Evolutionary conservation across 148 eudicot genomes (phyloP).

Genomic region (Beta vulgaris): DNA sequence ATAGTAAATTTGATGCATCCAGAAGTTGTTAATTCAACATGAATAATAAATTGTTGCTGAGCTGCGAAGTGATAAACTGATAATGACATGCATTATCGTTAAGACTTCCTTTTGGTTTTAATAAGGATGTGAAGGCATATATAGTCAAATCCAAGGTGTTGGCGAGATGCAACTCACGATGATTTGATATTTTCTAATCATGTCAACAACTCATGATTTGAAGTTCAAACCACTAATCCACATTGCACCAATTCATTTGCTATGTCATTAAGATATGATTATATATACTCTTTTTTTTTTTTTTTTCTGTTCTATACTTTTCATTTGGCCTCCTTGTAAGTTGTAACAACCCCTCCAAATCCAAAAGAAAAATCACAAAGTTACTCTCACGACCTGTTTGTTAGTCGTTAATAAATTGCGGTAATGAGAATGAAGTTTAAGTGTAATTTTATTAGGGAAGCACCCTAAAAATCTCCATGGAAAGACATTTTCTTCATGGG

Average conservation of each 20-base stretch:
- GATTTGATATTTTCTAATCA: not conserved
- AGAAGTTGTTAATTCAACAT: not conserved
- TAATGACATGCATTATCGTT: slow-evolving; percentile 4
- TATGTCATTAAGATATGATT: not conserved
- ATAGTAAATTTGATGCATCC: no score
- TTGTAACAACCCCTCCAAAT: not conserved
- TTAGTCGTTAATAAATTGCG: no score
- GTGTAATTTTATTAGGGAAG: no score
- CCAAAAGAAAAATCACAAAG: no score
- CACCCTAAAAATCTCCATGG: no score
- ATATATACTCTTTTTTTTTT: no score
- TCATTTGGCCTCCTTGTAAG: not conserved
- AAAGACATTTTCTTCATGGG: no score
- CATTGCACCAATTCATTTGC: not conserved
- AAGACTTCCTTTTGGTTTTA: not conserved
- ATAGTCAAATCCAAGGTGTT: no score
- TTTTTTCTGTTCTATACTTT: not conserved
- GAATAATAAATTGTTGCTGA: not conserved
- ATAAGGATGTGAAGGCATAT: not conserved
- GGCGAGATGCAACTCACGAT: not conserved
- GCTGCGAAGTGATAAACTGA: slow-evolving; percentile 5
- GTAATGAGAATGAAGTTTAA: no score
- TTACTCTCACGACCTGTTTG: no score
- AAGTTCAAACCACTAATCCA: slow-evolving; percentile 11
- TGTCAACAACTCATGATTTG: not conserved